phyloP scores from a whole-genome alignment of 495 filamentous ascomycete genomes.

The Aeminium ludgeri region DNA sequence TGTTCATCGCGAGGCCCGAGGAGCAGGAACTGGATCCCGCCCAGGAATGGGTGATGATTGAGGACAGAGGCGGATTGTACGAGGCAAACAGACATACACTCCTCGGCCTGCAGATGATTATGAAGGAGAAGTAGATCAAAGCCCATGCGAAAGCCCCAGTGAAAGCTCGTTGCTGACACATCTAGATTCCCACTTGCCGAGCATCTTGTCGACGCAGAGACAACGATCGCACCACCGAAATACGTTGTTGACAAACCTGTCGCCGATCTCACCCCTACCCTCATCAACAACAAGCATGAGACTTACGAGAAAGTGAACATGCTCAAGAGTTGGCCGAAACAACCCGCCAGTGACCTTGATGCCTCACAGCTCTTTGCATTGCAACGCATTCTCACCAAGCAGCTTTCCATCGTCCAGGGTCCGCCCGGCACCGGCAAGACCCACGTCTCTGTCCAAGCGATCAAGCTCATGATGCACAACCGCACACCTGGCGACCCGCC shows the following conservation, averaged over 20 bases:
- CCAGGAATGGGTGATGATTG: conserved; percentile 61
- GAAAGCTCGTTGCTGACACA: conserved; percentile 1
- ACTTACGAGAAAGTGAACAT: conserved; percentile 30
- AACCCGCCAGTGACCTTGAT: conserved; percentile 40
- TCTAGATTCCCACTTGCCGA: conserved; percentile 44
- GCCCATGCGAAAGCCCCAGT: conserved; percentile 6
- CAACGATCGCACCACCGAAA: conserved; percentile 29
- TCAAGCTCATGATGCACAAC: conserved; percentile 51
- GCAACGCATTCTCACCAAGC: conserved; percentile 51
- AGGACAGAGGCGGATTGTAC: conserved; percentile 52
- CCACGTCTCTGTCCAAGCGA: conserved; percentile 51
- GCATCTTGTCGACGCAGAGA: conserved; percentile 39
- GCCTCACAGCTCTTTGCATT: conserved; percentile 52
- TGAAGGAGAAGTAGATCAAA: conserved; percentile 35
- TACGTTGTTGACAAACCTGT: conserved; percentile 33
- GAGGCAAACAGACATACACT: conserved; percentile 59
- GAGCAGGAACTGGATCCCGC: conserved; percentile 53
- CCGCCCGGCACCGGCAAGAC: conserved; percentile 90
- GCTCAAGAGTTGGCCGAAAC: conserved; percentile 33
- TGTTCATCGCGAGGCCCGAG: conserved; percentile 47
- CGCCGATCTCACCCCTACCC: conserved; percentile 31
- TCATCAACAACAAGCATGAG: conserved; percentile 11
- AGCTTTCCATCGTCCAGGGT: conserved; percentile 68
- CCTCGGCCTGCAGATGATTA: conserved; percentile 56
- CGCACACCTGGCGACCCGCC: conserved; percentile 44